A percentile compares a stretch with the other conserved stretches of the same genome.
phyloP scores from a whole-genome alignment of 192 early-diverging fungal species.

The Mortierella alpina region DNA sequence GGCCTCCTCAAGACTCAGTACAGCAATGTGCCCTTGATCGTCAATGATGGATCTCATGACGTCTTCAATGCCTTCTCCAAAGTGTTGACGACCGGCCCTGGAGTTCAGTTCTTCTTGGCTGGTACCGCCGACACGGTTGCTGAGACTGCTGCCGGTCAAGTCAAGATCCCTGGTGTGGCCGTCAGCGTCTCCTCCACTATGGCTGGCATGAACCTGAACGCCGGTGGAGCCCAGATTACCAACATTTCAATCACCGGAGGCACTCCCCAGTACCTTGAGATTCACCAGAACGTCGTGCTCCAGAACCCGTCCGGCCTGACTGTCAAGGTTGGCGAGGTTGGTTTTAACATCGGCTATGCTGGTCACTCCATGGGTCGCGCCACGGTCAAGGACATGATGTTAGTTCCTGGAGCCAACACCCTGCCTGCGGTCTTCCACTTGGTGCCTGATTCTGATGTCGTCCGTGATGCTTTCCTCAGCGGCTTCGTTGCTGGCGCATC shows the following conservation, averaged over 20 bases:
- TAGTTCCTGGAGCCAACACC: slow-evolving; percentile 61
- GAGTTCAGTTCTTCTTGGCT: slow-evolving; percentile 57
- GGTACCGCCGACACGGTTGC: slow-evolving; percentile 66
- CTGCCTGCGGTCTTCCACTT: slow-evolving; percentile 58
- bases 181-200: slow-evolving; percentile 62
- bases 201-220: slow-evolving; percentile 66
- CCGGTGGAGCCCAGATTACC: slow-evolving; percentile 59
- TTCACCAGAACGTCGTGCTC: slow-evolving; percentile 56
- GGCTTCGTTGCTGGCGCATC: slow-evolving; percentile 53
- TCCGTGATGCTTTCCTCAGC: slow-evolving; percentile 55
- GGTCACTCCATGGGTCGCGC: slow-evolving; percentile 55
- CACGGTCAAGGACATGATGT: slow-evolving; percentile 49
- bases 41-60: slow-evolving; percentile 50
- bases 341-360: slow-evolving; percentile 54
- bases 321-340: slow-evolving; percentile 61
- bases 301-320: slow-evolving; percentile 65
- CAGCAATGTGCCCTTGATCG: slow-evolving; percentile 52
- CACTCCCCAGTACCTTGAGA: slow-evolving; percentile 54
- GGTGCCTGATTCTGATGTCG: slow-evolving; percentile 18
- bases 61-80: slow-evolving; percentile 65
- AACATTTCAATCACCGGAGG: slow-evolving; percentile 65
- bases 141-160: slow-evolving; percentile 64
- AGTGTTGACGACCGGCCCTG: slow-evolving; percentile 56
- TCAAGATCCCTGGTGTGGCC: slow-evolving; percentile 62
- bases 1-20: slow-evolving; percentile 63